Percentiles rank a stretch among this genome's conserved stretches.
These are phyloP conservation scores for Erythrophleum ivorense DNA, from an alignment of 331 rosid genomes.

Conservation along the genomic window DNA sequence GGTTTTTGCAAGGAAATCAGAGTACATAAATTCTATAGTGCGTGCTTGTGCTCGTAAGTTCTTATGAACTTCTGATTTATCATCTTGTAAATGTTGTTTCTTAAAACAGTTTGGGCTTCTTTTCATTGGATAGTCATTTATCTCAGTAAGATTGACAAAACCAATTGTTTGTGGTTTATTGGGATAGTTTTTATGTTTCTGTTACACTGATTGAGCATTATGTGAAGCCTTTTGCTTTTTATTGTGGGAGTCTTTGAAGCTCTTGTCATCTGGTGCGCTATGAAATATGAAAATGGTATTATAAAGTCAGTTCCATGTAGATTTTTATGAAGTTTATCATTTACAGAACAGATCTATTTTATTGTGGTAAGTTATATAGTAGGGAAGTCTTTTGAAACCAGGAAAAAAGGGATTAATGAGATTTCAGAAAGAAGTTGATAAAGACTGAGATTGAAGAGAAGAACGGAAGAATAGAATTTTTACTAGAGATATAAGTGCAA, in stretches of 20 bases:
- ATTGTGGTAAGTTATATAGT: not conserved
- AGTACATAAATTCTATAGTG: constrained; percentile 80
- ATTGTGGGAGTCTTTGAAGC: constrained; percentile 12
- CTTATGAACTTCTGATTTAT: constrained; percentile 7
- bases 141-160: constrained; percentile 3
- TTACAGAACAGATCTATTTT: not conserved
- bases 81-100: constrained; percentile 15
- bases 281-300: constrained; percentile 5
- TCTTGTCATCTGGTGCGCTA: not conserved
- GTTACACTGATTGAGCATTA: constrained; percentile 1
- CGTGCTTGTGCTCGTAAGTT: constrained; percentile 99
- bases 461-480: too few relatives aligned
- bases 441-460: too few relatives aligned
- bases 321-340: not conserved
- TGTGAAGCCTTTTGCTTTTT: constrained; percentile 15
- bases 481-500: too few relatives aligned
- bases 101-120: constrained; percentile 25
- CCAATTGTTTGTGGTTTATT: constrained; percentile 1
- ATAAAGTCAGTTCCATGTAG: not conserved
- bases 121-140: constrained; percentile 20
- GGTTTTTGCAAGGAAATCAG: constrained; percentile 85
- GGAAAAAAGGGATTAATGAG: not conserved
- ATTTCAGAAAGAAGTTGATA: not conserved
- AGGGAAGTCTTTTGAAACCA: not conserved
- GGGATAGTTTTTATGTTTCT: constrained; percentile 6